Percentiles rank a stretch among this genome's conserved stretches.
These are phyloP conservation scores for Corymbia calophylla DNA, from an alignment of 441 rosid genomes.

Conservation along the genomic window DNA sequence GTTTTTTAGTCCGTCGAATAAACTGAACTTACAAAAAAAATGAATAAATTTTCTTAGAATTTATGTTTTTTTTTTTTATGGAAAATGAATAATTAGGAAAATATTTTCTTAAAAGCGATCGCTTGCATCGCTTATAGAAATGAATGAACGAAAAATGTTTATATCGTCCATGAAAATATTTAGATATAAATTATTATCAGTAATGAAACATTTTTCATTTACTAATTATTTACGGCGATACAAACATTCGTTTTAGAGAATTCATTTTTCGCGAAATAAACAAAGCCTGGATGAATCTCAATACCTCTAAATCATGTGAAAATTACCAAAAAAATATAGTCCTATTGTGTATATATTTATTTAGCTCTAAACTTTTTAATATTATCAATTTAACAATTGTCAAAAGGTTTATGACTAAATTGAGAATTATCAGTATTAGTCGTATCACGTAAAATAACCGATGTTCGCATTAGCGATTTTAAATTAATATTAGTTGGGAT, in stretches of 20 bases:
- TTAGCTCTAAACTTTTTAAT: rapidly evolving
- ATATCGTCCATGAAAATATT: no score
- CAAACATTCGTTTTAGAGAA: no score
- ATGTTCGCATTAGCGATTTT: rapidly evolving
- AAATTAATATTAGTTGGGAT: rapidly evolving
- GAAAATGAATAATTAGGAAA: no score
- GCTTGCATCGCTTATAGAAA: no score
- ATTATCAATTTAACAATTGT: background rate
- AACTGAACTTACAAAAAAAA: background rate
- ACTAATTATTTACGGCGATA: no score
- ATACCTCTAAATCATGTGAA: background rate
- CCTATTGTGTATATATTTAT: background rate
- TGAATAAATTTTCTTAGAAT: background rate
- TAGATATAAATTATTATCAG: no score
- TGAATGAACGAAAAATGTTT: no score
- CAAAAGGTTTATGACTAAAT: background rate
- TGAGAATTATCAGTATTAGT: no score
- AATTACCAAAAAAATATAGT: background rate
- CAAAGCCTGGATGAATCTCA: background rate
- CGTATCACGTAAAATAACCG: rapidly evolving
- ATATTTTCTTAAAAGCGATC: no score
- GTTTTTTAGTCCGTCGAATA: background rate
- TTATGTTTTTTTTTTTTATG: no score
- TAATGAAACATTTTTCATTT: no score
- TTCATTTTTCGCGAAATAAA: no score